Percentiles rank a stretch among this genome's conserved stretches.
Conservation (phyloP, 164 flowering plant genomes). For the Hamamelis virginiana region DNA sequence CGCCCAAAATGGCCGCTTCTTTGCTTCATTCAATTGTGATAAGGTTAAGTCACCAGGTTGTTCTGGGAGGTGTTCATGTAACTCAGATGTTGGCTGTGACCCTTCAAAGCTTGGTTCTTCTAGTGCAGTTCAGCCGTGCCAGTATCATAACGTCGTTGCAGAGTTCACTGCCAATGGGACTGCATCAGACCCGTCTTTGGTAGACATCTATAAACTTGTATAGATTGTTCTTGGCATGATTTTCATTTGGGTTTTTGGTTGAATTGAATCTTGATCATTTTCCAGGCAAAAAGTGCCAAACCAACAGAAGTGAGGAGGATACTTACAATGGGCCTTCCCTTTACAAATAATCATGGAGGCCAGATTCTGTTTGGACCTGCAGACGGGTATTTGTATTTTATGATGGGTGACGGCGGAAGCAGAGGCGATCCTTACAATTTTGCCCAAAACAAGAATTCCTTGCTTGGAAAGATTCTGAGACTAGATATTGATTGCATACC, state of each 20-base stretch:
- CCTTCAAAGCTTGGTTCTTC: constrained; percentile 33
- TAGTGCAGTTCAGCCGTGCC: constrained; percentile 27
- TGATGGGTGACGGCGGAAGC: constrained; percentile 91
- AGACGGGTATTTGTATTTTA: constrained; percentile 80
- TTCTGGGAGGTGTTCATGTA: constrained; percentile 50
- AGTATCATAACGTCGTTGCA: constrained; percentile 29
- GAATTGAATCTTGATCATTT: constrained; percentile 4
- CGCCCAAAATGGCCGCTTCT: constrained; percentile 42
- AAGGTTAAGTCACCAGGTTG: constrained; percentile 29
- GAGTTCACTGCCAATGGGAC: constrained; percentile 33
- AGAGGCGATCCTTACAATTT: constrained; percentile 66
- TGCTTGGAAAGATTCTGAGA: constrained; percentile 89
- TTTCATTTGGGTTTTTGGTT: background rate
- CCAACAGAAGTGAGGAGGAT: constrained; percentile 86
- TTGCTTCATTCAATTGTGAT: constrained; percentile 48
- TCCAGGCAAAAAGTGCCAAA: constrained; percentile 62
- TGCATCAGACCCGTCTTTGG: constrained; percentile 21
- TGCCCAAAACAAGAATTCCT: constrained; percentile 82
- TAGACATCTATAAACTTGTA: background rate
- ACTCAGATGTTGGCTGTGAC: constrained; percentile 45
- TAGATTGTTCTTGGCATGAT: background rate
- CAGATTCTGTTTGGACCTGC: constrained; percentile 88
- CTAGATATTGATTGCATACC: constrained; percentile 74
- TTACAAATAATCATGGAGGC: constrained; percentile 66
- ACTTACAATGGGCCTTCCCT: constrained; percentile 90